phyloP scores from a whole-genome alignment of 1,139 yeast species.

The Suhomyces bolitotheri region DNA sequence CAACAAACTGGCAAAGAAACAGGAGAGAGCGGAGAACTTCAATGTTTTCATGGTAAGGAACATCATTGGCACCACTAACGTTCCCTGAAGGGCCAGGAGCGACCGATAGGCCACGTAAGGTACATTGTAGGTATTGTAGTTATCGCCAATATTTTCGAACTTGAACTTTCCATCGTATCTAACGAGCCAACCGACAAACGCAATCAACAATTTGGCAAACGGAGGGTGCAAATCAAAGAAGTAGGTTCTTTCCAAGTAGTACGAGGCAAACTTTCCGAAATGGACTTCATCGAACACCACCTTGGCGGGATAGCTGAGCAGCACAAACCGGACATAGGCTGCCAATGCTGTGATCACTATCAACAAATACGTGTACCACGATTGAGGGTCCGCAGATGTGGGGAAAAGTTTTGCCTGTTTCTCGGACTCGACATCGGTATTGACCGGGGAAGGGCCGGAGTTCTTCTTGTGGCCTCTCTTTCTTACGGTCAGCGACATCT shows the following conservation, averaged over 20 bases:
- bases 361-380: slow-evolving; percentile 45
- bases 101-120: slow-evolving; percentile 90
- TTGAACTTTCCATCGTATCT: slow-evolving; percentile 91
- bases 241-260: slow-evolving; percentile 77
- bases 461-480: slow-evolving; percentile 24
- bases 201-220: slow-evolving; percentile 89
- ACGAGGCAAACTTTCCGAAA: slow-evolving; percentile 93
- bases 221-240: slow-evolving; percentile 98
- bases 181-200: slow-evolving; percentile 82
- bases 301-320: slow-evolving; percentile 70
- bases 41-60: slow-evolving; percentile 81
- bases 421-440: slow-evolving; percentile 7
- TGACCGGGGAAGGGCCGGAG: slow-evolving; percentile 7
- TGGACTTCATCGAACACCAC: slow-evolving; percentile 99
- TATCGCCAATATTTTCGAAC: slow-evolving; percentile 87
- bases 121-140: slow-evolving; percentile 70
- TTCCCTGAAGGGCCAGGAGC: slow-evolving; percentile 79
- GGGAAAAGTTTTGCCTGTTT: slow-evolving; percentile 6
- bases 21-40: slow-evolving; percentile 76
- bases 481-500: slow-evolving; percentile 30
- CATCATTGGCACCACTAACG: slow-evolving; percentile 78
- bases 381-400: slow-evolving; percentile 27
- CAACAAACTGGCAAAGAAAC: slow-evolving; percentile 75
- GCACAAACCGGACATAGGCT: slow-evolving; percentile 67
- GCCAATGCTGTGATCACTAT: slow-evolving; percentile 62